Evolutionary conservation across 2,329 filamentous ascomycete species (phyloP), one percentile per base, ranked within the genome.

Genomic region (Apiospora marii): DNA sequence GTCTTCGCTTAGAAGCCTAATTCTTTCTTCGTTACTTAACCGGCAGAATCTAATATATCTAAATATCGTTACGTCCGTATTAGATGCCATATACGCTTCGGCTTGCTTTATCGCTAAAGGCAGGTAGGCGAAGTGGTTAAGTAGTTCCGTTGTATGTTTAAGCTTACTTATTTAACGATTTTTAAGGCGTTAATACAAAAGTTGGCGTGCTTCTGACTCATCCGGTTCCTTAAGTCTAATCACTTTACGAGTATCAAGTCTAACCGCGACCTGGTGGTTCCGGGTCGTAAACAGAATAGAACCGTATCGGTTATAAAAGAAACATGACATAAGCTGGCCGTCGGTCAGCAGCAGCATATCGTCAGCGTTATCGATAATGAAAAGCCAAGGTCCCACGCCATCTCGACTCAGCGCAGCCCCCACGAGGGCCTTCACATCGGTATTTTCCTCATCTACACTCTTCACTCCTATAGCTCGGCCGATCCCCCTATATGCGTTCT

Each of bases 391-490:
- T 3, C 48, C 48, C 10, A 4, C 22, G 3, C 24, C 48, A 4
- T 24, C 22, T 24, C 22, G 22, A 49, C 22, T 8, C 5, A 49
- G 22, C 10, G 48, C 22, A 22, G 4, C 48, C 22, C 24, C 12
- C 3, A 82, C 81, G 27, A 85, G 61, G 14, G 30, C 41, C 14
- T 67, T 67, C 10, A 67, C 14, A 30, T 67, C 61, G 27, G 61
- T 30, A n/a, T 67, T 67, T 6, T 67, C 61, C 1, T 67, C 61
- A 22, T 34, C 30, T 6, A 67, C 22, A 10, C 61, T 13, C 6
- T 67, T 37, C 30, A 67, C 61, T 14, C n/a, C 30, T 14, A 19
- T 2, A 37, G 34, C 34, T 37, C 34, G 34, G 34, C 34, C 34
- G 34, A 37, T 37, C 7, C 7, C 34, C 34, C 7, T 4, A 37